phyloP scores from a whole-genome alignment of 805 yeast genomes.

The Sugiyamaella floridensis region DNA sequence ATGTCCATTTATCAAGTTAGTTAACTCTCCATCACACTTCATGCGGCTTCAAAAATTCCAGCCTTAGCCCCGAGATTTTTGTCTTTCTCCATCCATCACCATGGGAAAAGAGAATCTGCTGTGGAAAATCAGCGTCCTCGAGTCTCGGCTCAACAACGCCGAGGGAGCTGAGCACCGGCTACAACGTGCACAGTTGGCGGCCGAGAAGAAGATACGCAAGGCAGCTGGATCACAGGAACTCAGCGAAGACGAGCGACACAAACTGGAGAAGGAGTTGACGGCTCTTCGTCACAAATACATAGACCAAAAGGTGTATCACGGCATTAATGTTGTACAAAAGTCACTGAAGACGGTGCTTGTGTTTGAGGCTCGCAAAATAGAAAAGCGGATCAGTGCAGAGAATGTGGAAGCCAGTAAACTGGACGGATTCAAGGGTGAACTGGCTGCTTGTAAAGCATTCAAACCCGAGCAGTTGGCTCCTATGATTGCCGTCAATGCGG shows the following conservation, averaged over 20 bases:
- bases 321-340: constrained; percentile 22
- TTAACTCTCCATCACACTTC: neutral
- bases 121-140: constrained; percentile 33
- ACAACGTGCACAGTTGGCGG: constrained; percentile 27
- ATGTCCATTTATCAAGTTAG: too few relatives aligned
- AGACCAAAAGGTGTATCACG: constrained; percentile 28
- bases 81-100: neutral
- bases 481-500: constrained; percentile 7
- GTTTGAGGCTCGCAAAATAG: constrained; percentile 29
- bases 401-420: constrained; percentile 1
- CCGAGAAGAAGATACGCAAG: constrained; percentile 15
- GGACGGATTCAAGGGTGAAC: constrained; percentile 12
- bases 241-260: constrained; percentile 5
- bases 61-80: neutral
- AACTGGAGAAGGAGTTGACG: constrained; percentile 15
- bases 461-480: constrained; percentile 18
- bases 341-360: constrained; percentile 28
- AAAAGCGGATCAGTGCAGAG: constrained; percentile 21
- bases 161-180: constrained; percentile 23
- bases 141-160: constrained; percentile 27
- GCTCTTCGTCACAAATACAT: constrained; percentile 25
- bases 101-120: constrained; percentile 28
- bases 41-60: neutral
- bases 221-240: constrained; percentile 5
- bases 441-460: constrained; percentile 17